Evolutionary conservation across 1,284 basidiomycete species (phyloP).

Genomic region (Trichosporon inkin): DNA sequence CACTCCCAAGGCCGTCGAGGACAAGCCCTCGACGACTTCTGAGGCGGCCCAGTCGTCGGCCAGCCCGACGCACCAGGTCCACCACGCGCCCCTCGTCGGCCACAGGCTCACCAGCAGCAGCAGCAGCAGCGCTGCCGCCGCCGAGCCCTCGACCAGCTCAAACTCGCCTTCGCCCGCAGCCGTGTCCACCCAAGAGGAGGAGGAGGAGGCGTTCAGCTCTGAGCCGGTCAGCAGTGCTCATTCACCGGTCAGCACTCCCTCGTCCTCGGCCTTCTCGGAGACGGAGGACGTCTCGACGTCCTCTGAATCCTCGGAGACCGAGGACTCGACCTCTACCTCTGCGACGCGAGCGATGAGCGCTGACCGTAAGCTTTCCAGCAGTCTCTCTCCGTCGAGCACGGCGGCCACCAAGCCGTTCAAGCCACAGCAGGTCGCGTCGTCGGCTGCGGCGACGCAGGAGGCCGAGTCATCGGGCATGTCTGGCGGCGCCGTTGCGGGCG

Average conservation of each 20-base stretch:
- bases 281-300: background rate
- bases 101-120: too few species aligned
- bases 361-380: slow-evolving; percentile 4
- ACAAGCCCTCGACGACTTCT: background rate
- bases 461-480: slow-evolving; percentile 15
- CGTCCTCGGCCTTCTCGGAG: background rate
- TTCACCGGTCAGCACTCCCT: slow-evolving; percentile 3
- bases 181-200: background rate
- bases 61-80: too few species aligned
- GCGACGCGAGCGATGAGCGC: background rate
- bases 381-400: background rate
- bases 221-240: background rate
- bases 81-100: too few species aligned
- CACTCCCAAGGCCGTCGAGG: background rate
- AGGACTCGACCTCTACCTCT: background rate
- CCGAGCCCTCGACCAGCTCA: background rate
- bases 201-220: background rate
- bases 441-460: slow-evolving; percentile 8
- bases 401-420: background rate
- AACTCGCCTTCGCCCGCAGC: background rate
- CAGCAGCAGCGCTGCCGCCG: too few species aligned
- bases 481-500: slow-evolving; percentile 18
- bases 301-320: background rate
- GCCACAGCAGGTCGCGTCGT: background rate
- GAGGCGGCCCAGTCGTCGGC: background rate